Evolutionary conservation across 768 basidiomycete species (phyloP), one percentile per base, ranked within the genome.

Genomic region (Mycena rebaudengoi): DNA sequence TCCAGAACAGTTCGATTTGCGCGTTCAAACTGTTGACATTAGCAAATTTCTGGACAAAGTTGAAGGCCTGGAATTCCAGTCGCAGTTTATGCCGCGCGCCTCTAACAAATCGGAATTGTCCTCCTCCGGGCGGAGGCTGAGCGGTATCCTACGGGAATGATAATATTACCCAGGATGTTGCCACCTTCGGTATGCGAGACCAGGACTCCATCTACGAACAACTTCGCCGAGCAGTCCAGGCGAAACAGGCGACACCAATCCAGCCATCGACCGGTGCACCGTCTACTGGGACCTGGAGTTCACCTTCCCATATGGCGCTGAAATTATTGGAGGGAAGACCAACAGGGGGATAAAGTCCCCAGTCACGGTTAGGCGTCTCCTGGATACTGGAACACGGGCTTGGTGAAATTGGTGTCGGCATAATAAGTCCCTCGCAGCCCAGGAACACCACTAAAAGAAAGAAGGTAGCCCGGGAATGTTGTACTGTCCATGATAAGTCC

Each of bases 291-390:
- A 70, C 70, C n/a, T 32, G 44, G 12, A 73, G 52, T 21, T 60
- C 66, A 39, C 69, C 72, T 62, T 73, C 72, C 72, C 72, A 73
- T 37, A 73, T 52, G 13, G 46, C 72, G 46, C 70, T 71, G 44
- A 71, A 73, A 35, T 73, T 73, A 53, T 73, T 73, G 29, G 72
- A 73, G 3, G 72, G 72, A 10, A 73, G 64, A 25, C 69, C 69
- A 11, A 64, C 58, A 13, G 72, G 72, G 23, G 72, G 72, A 52
- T 73, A 73, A 2, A 73, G 60, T 11, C 72, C 72, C 72, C 72
- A 73, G 35, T 71, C 70, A 54, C 65, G 69, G 57, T 71, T 73
- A 26, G 72, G 72, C 48, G 57, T 66, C 52, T 73, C 72, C 25
- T 70, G 55, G 30, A 63, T 40, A 1, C 41, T 23, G n/a, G 55